A percentile compares a stretch with the other conserved stretches of the same genome.
These are phyloP conservation scores for Spathaspora jeffriesii DNA, from an alignment of 1,139 yeast species.

Conservation along the genomic window DNA sequence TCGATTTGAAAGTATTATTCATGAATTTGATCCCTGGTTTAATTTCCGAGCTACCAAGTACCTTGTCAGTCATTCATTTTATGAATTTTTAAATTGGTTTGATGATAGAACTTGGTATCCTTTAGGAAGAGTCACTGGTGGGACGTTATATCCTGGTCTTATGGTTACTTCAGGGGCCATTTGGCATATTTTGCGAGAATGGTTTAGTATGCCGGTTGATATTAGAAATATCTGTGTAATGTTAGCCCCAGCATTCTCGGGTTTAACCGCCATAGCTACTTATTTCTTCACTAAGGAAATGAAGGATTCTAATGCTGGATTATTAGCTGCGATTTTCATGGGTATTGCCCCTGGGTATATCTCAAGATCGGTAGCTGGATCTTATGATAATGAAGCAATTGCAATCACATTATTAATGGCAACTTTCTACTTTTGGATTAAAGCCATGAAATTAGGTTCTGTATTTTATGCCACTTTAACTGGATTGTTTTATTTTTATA, in stretches of 20 bases:
- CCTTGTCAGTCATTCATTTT: conserved; percentile 78
- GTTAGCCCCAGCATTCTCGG: conserved; percentile 96
- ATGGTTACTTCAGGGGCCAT: conserved; percentile 96
- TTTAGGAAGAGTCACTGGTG: conserved; percentile 98
- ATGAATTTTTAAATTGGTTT: conserved; percentile 96
- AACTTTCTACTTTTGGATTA: conserved; percentile 95
- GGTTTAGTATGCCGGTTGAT: conserved; percentile 81
- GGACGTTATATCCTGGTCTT: conserved; percentile 96
- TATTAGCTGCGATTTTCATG: conserved; percentile 91
- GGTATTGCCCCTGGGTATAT: conserved; percentile 99
- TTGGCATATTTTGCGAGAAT: conserved; percentile 68
- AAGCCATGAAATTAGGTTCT: conserved; percentile 88
- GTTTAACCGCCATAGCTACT: conserved; percentile 91
- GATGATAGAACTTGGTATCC: conserved; percentile 99
- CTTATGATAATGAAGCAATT: conserved; percentile 98
- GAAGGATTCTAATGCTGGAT: conserved; percentile 88
- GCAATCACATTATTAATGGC: conserved; percentile 96
- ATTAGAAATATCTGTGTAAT: conserved; percentile 95
- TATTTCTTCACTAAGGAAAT: conserved; percentile 87
- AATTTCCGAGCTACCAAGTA: conserved; percentile 94
- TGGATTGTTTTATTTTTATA: conserved; percentile 90
- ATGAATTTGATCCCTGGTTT: conserved; percentile 99
- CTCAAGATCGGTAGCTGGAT: conserved; percentile 97
- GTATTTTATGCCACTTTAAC: conserved; percentile 82
- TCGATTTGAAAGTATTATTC: conserved; percentile 93